phyloP scores from a whole-genome alignment of 2,329 filamentous ascomycete genomes.

The Cladosporium sphaerospermum region DNA sequence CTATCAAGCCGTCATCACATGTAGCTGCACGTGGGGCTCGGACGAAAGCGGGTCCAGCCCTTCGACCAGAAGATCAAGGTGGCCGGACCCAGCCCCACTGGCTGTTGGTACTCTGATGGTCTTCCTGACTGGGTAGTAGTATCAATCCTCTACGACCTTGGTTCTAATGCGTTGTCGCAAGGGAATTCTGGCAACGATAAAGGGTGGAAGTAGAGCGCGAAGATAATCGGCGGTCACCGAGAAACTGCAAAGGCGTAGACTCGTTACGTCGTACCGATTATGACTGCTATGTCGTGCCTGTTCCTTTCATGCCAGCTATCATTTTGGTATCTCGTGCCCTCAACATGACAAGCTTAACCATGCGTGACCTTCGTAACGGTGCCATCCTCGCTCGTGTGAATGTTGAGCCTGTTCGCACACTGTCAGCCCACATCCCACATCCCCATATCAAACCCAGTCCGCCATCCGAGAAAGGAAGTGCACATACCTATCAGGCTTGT shows the following conservation, averaged over 20 bases:
- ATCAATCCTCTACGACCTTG: no score
- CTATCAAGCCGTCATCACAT: no score
- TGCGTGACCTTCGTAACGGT: slow-evolving; percentile 44
- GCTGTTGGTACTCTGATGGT: no score
- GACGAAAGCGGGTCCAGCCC: background rate
- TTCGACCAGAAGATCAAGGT: background rate
- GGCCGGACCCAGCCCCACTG: no score
- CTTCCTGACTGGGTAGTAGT: no score
- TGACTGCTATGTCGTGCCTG: no score
- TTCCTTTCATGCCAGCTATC: no score
- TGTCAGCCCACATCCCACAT: background rate
- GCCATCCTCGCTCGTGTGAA: slow-evolving; percentile 44
- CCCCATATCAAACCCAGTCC: background rate
- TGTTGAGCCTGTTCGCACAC: slow-evolving; percentile 35
- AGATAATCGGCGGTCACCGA: no score
- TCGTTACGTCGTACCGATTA: background rate
- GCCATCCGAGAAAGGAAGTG: background rate
- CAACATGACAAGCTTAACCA: slow-evolving; percentile 27
- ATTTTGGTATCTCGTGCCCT: no score
- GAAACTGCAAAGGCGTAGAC: background rate
- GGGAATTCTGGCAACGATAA: no score
- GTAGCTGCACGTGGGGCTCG: slow-evolving; percentile 1
- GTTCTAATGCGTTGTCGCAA: no score
- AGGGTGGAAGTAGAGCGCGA: no score
- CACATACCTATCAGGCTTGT: slow-evolving; percentile 39